A percentile compares a stretch with the other conserved stretches of the same genome.
Evolutionary conservation across 345 rosid genomes (phyloP).

Genomic region (Syzygium aqueum): DNA sequence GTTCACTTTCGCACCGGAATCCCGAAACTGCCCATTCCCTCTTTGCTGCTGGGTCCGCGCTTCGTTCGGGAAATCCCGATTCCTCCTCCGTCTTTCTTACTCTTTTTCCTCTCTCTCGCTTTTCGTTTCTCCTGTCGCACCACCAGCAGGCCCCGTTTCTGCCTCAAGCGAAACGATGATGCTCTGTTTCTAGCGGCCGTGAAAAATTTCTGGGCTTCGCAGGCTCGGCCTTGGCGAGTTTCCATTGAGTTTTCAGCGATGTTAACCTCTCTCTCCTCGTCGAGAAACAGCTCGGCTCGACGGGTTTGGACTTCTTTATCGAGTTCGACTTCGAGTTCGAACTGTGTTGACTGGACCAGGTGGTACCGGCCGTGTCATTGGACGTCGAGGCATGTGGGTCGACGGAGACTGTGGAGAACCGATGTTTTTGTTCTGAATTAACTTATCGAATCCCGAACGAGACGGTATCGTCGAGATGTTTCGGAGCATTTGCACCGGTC

Average conservation of each 20-base stretch:
- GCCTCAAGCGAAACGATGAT: background rate
- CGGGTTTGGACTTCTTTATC: background rate
- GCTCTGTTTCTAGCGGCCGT: background rate
- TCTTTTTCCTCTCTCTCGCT: background rate
- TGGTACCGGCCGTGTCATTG: background rate
- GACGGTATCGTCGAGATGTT: background rate
- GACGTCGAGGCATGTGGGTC: background rate
- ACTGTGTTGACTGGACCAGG: background rate
- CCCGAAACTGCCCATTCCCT: background rate
- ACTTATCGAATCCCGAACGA: background rate
- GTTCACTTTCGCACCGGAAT: background rate
- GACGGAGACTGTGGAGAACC: background rate
- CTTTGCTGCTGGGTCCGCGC: background rate
- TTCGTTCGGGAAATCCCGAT: background rate
- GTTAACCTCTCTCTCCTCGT: background rate
- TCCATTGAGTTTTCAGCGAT: background rate
- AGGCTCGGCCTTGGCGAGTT: background rate
- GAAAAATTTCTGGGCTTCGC: background rate
- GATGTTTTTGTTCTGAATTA: background rate
- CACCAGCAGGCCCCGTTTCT: background rate
- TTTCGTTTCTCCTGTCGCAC: background rate
- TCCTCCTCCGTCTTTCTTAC: background rate
- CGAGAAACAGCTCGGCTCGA: background rate
- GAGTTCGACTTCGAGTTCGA: background rate
- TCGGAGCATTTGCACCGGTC: background rate